Evolutionary conservation across 345 rosid species (phyloP).

Genomic region (Heritiera littoralis): DNA sequence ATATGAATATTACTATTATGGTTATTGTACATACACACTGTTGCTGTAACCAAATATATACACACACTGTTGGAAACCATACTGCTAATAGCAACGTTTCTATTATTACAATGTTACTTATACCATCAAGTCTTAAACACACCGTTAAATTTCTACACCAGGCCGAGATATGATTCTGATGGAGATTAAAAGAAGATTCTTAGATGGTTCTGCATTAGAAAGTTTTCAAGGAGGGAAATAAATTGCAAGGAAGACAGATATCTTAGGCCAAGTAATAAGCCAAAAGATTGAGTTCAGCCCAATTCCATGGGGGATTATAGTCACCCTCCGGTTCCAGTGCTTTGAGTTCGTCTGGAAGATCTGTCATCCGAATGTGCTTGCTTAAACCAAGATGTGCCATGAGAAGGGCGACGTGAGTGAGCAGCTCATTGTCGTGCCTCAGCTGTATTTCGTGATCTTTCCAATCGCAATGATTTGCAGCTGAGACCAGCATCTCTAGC

Average conservation of each 20-base stretch:
- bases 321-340: background rate
- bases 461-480: slow-evolving; percentile 28
- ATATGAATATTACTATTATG: background rate
- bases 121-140: too few relatives aligned
- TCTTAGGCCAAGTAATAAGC: slow-evolving; percentile 6
- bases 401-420: slow-evolving; percentile 29
- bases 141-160: too few relatives aligned
- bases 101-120: too few relatives aligned
- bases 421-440: slow-evolving; percentile 25
- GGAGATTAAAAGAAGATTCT: too few relatives aligned
- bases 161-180: too few relatives aligned
- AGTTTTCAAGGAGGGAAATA: too few relatives aligned
- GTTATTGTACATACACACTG: background rate
- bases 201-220: too few relatives aligned
- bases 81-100: too few relatives aligned
- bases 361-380: background rate
- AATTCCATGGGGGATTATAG: slow-evolving; percentile 2
- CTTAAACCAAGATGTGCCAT: slow-evolving; percentile 31
- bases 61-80: too few relatives aligned
- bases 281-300: background rate
- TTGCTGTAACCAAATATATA: too few relatives aligned
- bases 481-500: slow-evolving; percentile 28
- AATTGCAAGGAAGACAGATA: too few relatives aligned
- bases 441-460: slow-evolving; percentile 30
- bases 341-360: background rate